Base-by-base conservation (phyloP, 805 yeast genomes). In the Kluyveromyces dobzhanskii region DNA sequence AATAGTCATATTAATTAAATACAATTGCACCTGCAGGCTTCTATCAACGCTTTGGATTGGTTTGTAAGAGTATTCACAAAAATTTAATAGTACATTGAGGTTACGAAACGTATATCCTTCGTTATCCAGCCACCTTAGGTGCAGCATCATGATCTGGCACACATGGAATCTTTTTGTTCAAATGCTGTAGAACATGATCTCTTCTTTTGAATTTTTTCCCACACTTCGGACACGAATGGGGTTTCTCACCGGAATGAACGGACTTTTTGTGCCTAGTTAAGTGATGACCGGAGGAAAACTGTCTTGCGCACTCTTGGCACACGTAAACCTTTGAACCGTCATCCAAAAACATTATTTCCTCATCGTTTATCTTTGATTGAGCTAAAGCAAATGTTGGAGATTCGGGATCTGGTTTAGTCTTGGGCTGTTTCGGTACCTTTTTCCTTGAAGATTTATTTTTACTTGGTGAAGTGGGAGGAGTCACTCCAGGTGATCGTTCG, bases 231-330 rank as follows among this genome's bases (percentile, higher is more conserved):
- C 65, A 61, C 1, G 63, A 58, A 35, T 59, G 59, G 2, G 64
- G 62, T 39, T 61, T 61, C 36, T 59, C 62, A n/a, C 63, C 64
- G 2, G 64, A 59, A 44, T 61, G 65, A 21, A 61, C 65, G 3
- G 64, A 59, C 38, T 60, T 61, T 43, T 61, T 61, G 42, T 61
- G 65, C 36, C 65, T 56, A 27, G 65, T 61, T 19, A 61, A 44
- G 45, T 61, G 65, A 39, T 61, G 65, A 4, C 65, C 65, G 1
- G 64, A 59, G 1, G 63, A 57, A 37, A 61, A 61, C 39, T 59
- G 60, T 33, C 64, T 50, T 24, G 53, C 53, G 48, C 65, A 61
- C 37, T 56, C 62, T 40, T 55, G 59, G 37, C 65, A 61, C 17
- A 58, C 52, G 34, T 61, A 61, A 18, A 57, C 53, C 44, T 59